Base-by-base conservation (phyloP, 768 basidiomycete species). In the Fistulinella prunicolor region DNA sequence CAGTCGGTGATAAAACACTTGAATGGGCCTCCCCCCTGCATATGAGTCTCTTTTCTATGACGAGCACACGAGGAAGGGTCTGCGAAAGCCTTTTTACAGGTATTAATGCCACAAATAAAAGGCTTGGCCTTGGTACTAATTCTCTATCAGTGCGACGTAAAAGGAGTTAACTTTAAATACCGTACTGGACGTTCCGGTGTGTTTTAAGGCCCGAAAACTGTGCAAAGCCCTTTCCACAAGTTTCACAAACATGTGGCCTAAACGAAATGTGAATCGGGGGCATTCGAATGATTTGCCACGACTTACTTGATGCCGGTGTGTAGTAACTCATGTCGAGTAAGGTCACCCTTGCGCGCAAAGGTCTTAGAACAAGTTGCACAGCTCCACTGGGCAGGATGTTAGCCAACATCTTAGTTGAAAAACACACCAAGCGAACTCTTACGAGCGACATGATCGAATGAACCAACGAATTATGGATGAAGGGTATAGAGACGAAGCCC, bases 41-140 rank as follows among this genome's bases (percentile, higher is more conserved):
- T 54, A 57, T 87, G 85, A 3, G 70, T 76, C 63, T 86, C 84
- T 58, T 76, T 79, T 46, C 74, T 71, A 56, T 88, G 86, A 9
- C 86, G 81, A 24, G 78, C 69, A 53, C 81, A 70, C 38, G 86
- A 86, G 0, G 86, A 87, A 10, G 83, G 85, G 56, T 88, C 86
- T 13, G 79, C 79, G 54, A 88, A 88, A 13, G 69, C 63, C 24
- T 75, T 70, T 9, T 44, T 47, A 57, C 85, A 87, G 19, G 60
- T 64, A 9, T 64, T 56, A 36, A 75, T 67, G 13, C 68, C 70
- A 55, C 86, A 89, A 6, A 43, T 44, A 55, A 72, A 75, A 1
- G 83, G 85, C 61, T 78, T 81, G 9, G 47, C 64, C 37, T 68
- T 70, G 13, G 80, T 76, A 47, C 83, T 85, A 45, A 36, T 42